Conservation (phyloP, 2,329 filamentous ascomycete species). For the Elsinoe fawcettii region DNA sequence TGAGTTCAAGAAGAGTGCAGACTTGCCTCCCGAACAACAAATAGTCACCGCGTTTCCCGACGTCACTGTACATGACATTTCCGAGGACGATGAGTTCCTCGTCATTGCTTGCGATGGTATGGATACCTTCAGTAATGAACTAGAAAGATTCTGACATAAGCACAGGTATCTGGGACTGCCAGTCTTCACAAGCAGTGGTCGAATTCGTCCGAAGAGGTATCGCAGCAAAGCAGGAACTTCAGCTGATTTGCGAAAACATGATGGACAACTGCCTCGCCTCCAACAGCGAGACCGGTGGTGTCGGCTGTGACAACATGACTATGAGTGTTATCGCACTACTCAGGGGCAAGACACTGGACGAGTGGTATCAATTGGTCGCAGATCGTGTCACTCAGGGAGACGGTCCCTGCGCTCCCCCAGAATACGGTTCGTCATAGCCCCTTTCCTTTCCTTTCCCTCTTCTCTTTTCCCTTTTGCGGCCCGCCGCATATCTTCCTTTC, state of each 20-base stretch:
- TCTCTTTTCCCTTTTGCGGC: background rate
- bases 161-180: conserved; percentile 97
- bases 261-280: conserved; percentile 99
- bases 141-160: conserved; percentile 18
- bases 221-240: conserved; percentile 87
- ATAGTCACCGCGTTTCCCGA: conserved; percentile 97
- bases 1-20: conserved; percentile 98
- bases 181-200: conserved; percentile 93
- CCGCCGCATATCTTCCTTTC: background rate
- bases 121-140: conserved; percentile 27
- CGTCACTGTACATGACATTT: conserved; percentile 82
- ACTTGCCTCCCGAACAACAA: conserved; percentile 94
- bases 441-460: conserved; percentile 16
- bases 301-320: conserved; percentile 99
- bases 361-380: conserved; percentile 96
- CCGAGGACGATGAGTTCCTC: conserved; percentile 89
- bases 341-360: conserved; percentile 84
- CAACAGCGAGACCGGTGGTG: conserved; percentile 94
- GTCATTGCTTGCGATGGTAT: conserved; percentile 87
- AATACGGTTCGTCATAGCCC: conserved; percentile 81
- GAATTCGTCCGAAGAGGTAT: conserved; percentile 97
- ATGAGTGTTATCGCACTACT: conserved; percentile 88
- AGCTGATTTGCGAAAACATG: conserved; percentile 98
- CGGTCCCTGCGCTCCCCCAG: conserved; percentile 94
- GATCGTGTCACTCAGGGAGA: conserved; percentile 93